Base-by-base conservation (phyloP, 1,284 basidiomycete species). In the Trametes versicolor region DNA sequence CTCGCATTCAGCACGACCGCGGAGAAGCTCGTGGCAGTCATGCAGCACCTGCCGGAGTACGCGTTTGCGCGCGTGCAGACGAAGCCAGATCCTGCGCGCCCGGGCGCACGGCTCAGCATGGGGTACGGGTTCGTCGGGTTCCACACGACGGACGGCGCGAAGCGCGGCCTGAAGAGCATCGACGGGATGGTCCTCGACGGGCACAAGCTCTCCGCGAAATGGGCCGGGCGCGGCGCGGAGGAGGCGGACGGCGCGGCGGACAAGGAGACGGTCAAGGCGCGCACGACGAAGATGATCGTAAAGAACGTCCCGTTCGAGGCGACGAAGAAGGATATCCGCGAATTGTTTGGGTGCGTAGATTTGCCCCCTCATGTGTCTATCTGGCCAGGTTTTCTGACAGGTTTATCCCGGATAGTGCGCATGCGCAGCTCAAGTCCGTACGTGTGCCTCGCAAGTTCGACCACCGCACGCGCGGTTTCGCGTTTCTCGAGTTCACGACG, bases 271-370 rank as follows among this genome's bases (percentile, higher is more conserved):
- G 76, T 73, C n/a, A 80, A 74, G 37, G 77, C 73, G 58, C 84
- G 82, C 72, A 90, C 91, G 66, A 93, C 94, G 68, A 96, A 97
- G 85, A 89, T 99, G 83, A 87, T 99, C 53, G 94, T 99, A 72
- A 99, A 99, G 86, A 99, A 99, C 75, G 84, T 99, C 66, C 96
- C 97, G 23, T 99, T 99, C 81, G 97, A 99, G 79, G 94, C 93
- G 53, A 94, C 91, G 49, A 96, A 95, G 83, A 95, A 94, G 80
- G 97, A 99, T 71, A 85, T 99, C 23, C 85, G 93, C 59, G 91
- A 94, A 67, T 79, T 99, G 32, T 97, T 98, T 77, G 85, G 90
- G 93, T 95, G 70, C 58, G 90, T 84, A 4, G 70, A 54, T 66
- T 41, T 27, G 50, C 60, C n/a, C 17, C 61, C 45, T 60, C 54